Percentiles rank a stretch among this genome's conserved stretches.
Conservation (phyloP, 2,329 filamentous ascomycete genomes). For the Fusarium sp. region DNA sequence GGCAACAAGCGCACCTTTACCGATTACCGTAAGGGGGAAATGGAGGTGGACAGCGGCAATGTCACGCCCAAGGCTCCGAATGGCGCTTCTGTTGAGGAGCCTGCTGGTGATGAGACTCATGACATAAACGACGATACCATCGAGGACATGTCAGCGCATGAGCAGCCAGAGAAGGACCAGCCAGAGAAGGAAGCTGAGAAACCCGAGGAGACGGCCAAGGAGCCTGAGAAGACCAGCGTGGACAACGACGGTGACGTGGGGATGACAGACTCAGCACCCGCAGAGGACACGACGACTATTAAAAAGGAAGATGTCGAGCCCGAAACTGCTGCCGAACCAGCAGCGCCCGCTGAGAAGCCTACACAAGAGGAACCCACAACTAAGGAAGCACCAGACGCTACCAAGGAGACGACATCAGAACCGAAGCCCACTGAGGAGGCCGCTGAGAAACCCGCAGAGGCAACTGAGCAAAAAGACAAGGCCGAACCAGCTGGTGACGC, state of each 20-base stretch:
- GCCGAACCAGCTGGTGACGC: slow-evolving; percentile 43
- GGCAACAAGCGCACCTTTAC: slow-evolving; percentile 64
- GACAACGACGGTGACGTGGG: slow-evolving; percentile 65
- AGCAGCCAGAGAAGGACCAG: slow-evolving; percentile 44
- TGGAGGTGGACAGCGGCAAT: slow-evolving; percentile 53
- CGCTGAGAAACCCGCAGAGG: slow-evolving; percentile 30
- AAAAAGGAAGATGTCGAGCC: slow-evolving; percentile 42
- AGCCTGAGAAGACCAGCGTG: slow-evolving; percentile 44
- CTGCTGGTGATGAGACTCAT: slow-evolving; percentile 48
- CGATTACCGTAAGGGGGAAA: slow-evolving; percentile 61
- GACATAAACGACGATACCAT: slow-evolving; percentile 57
- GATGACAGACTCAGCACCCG: slow-evolving; percentile 56
- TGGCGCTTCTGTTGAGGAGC: slow-evolving; percentile 46
- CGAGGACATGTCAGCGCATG: slow-evolving; percentile 55
- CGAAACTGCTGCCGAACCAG: slow-evolving; percentile 30
- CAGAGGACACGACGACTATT: slow-evolving; percentile 40
- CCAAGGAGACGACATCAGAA: slow-evolving; percentile 33
- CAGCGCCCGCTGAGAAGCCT: slow-evolving; percentile 31
- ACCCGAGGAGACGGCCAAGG: slow-evolving; percentile 25
- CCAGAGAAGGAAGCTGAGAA: slow-evolving; percentile 38
- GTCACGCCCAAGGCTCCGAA: slow-evolving; percentile 53
- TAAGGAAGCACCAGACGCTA: slow-evolving; percentile 18
- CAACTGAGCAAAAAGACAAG: slow-evolving; percentile 30
- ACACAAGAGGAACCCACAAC: slow-evolving; percentile 23
- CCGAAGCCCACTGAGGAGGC: slow-evolving; percentile 34